These are phyloP conservation scores for Termitomyces sp. DNA, from an alignment of 768 basidiomycete genomes.

Conservation along the genomic window DNA sequence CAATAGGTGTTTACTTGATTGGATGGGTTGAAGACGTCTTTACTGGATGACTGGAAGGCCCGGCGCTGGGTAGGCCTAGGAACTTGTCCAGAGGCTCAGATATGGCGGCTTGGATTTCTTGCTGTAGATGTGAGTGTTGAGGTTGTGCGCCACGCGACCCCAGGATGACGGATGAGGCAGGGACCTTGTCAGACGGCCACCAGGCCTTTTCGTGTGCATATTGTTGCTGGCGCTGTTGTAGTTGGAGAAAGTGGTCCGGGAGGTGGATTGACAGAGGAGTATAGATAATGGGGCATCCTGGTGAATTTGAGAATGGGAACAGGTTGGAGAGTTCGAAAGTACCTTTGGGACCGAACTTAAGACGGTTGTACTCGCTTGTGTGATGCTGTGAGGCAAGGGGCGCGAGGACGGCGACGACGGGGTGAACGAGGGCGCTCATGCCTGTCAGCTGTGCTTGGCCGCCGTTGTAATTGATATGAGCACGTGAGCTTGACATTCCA, in stretches of 20 bases:
- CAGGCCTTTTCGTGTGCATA: conserved; percentile 37
- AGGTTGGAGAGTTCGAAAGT: neutral
- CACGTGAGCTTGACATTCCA: conserved; percentile 10
- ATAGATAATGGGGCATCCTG: conserved; percentile 58
- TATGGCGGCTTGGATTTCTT: conserved; percentile 53
- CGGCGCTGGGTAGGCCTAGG: conserved; percentile 4
- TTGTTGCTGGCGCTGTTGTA: conserved; percentile 48
- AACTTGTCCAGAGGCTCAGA: conserved; percentile 32
- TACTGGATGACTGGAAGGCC: conserved; percentile 19
- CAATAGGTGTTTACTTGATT: conserved; percentile 61
- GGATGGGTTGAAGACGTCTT: conserved; percentile 83
- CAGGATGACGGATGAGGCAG: conserved; percentile 20
- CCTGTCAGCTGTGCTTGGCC: neutral
- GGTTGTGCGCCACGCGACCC: conserved; percentile 23
- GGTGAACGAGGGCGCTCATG: conserved; percentile 9
- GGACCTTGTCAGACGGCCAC: conserved; percentile 38
- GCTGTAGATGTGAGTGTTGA: conserved; percentile 31
- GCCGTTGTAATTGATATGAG: conserved; percentile 4
- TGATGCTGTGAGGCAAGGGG: conserved; percentile 74
- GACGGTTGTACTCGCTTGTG: conserved; percentile 61
- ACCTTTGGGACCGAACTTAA: conserved; percentile 57
- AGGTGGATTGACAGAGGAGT: conserved; percentile 58
- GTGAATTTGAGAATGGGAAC: neutral
- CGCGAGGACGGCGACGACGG: conserved; percentile 24
- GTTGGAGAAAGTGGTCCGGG: conserved; percentile 52